Evolutionary conservation across 768 basidiomycete species (phyloP), one percentile per base, ranked within the genome.

Genomic region (Hysterangium stoloniferum): DNA sequence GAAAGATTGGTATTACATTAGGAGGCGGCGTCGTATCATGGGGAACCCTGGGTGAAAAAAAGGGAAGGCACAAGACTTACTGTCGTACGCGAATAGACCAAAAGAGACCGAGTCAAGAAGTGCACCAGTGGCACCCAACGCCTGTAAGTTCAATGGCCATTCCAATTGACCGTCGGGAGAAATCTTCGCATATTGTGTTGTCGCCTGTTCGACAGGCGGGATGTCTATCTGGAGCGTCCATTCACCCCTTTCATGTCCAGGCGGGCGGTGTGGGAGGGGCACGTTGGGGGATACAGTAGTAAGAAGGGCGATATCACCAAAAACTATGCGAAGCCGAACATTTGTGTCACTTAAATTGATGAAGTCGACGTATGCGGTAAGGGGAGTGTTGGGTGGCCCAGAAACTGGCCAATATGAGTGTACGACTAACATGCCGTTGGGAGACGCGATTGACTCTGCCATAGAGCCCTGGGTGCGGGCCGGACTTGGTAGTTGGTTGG

Each of bases 251-350:
- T 52, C 40, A 36, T 54, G 37, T 17, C 52, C 53, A 19, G 46
- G 32, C 22, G 37, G 25, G 9, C 34, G 25, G 49, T 71, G 72
- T 6, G 70, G 65, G 1, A 69, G 61, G 11, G 68, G 60, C n/a
- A 70, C 68, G 0, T 82, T 59, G 57, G 77, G 73, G 37, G 71
- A 70, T 25, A 91, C 83, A 11, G 74, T 74, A 0, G 89, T 91
- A 29, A 71, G 70, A 22, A 91, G 73, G 2, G 86, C 77, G 55
- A 76, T 79, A 53, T 71, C 64, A 27, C 83, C 88, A 56, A 92
- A 71, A 57, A 90, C 79, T 56, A 92, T 78, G 45, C 89, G 79
- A 20, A 90, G 76, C 53, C 74, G 80, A 32, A 85, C 73, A 48
- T 78, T 76, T 8, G 74, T 69, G 12, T 69, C 69, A 49, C 36